Evolutionary conservation across 2,329 filamentous ascomycete species (phyloP), one percentile per base, ranked within the genome.

Genomic region (Aspergillus luchuensis): DNA sequence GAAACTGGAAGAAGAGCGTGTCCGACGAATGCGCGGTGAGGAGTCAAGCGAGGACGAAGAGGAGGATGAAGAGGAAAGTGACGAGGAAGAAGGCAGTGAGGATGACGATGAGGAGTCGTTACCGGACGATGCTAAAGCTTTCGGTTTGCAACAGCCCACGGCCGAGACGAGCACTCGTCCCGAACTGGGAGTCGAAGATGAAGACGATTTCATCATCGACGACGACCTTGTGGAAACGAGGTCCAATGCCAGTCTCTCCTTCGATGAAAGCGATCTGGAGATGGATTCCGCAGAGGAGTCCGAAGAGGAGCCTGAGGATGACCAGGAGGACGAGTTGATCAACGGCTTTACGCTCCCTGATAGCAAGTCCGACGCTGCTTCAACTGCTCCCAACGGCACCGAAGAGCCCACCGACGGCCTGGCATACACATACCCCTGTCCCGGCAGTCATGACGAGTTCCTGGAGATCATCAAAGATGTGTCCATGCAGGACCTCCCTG

Each of bases 151-250:
- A 7, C 84, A 89, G 60, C 75, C 71, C 48, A 69, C 70, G 25
- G 71, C 69, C 43, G 73, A 71, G 66, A 73, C 65, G 62, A 71
- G 57, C 67, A 76, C 66, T 60, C 78, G 73, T 33, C 71, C 73
- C 39, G 78, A 81, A 23, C 69, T 92, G 17, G 91, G 88, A 5
- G 89, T 96, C 36, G 92, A 97, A 66, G 94, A 97, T 67, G 94
- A 98, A 72, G 94, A 98, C 69, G 92, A 97, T 68, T 98, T 98
- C 69, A 74, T 94, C 25, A 88, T 97, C 63, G 94, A 98, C 61
- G 91, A 95, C 63, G 90, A 96, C 71, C 83, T 98, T 15, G 85
- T 97, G 36, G 92, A 92, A 11, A 93, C 89, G 67, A 91, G 88
- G 39, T 94, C 91, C n/a, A 75, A 80, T 51, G 74, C 71, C 33